Percentiles rank a stretch among this genome's conserved stretches.
These are phyloP conservation scores for Trichothecium roseum DNA, from an alignment of 2,329 filamentous ascomycete genomes.

Conservation along the genomic window DNA sequence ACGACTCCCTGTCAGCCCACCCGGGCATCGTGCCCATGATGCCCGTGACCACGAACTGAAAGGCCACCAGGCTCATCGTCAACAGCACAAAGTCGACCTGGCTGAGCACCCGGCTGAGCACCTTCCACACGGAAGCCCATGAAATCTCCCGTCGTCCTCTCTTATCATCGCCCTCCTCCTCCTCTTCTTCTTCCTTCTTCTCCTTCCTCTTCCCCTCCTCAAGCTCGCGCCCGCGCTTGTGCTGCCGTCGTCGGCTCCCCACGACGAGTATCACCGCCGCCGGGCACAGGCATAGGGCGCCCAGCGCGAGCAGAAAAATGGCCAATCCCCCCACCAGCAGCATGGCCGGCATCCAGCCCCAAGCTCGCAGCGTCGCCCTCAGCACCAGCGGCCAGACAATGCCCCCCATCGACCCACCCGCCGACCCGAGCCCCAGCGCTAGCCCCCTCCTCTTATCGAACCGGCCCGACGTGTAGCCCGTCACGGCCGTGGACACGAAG, in stretches of 20 bases:
- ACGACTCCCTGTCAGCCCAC: conserved; percentile 2
- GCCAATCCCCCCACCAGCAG: conserved; percentile 2
- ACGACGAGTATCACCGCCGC: too few relatives aligned
- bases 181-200: neutral
- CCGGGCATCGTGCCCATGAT: conserved; percentile 4
- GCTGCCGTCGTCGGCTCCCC: neutral
- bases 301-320: conserved; percentile 1
- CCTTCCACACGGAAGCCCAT: too few relatives aligned
- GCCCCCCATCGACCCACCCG: conserved; percentile 5
- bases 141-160: conserved; percentile 2
- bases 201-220: too few relatives aligned
- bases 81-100: conserved; percentile 4
- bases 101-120: too few relatives aligned
- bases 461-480: conserved; percentile 2
- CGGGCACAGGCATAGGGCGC: neutral
- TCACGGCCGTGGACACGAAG: conserved; percentile 1
- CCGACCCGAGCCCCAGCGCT: conserved; percentile 5
- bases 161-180: neutral
- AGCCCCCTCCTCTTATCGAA: conserved; percentile 6
- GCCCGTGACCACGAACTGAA: conserved; percentile 5
- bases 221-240: too few relatives aligned
- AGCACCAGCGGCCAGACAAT: conserved; percentile 7
- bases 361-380: conserved; percentile 1
- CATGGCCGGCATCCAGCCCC: conserved; percentile 5
- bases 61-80: conserved; percentile 3